These are phyloP conservation scores for Eleusine coracana DNA, from an alignment of 176 grass and related monocot genomes.

Conservation along the genomic window DNA sequence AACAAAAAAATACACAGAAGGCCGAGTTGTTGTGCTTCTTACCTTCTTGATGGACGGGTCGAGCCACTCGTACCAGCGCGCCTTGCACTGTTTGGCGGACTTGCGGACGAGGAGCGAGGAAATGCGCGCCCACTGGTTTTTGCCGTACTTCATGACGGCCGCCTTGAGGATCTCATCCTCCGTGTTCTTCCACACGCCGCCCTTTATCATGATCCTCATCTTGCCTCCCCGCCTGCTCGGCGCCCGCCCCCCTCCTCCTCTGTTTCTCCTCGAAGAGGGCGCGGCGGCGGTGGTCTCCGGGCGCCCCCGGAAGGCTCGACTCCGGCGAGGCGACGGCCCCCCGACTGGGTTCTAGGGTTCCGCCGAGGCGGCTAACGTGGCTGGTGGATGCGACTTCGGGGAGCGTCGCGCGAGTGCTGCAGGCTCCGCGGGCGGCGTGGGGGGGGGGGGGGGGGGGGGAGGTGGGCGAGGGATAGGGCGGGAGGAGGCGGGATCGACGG, in stretches of 20 bases:
- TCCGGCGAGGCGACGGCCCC: background rate
- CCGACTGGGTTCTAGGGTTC: slow-evolving; percentile 21
- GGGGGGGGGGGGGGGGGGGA: background rate
- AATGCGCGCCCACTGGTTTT: slow-evolving; percentile 89
- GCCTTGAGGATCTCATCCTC: slow-evolving; percentile 90
- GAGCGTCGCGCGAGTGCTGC: background rate
- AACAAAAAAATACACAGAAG: background rate
- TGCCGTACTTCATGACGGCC: slow-evolving; percentile 86
- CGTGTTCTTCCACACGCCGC: slow-evolving; percentile 89
- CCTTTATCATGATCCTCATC: slow-evolving; percentile 95
- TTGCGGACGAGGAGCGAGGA: slow-evolving; percentile 83
- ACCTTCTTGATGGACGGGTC: slow-evolving; percentile 27
- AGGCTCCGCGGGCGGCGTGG: background rate
- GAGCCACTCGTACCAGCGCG: slow-evolving; percentile 89
- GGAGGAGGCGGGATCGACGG: background rate
- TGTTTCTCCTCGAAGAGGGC: slow-evolving; percentile 18
- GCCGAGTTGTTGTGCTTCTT: background rate
- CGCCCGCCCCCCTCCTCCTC: background rate
- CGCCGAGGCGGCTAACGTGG: background rate
- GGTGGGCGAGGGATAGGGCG: background rate
- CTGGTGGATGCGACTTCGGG: background rate
- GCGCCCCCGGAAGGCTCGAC: background rate
- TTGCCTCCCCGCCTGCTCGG: slow-evolving; percentile 28
- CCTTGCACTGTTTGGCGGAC: slow-evolving; percentile 88
- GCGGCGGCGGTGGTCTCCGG: background rate